Conservation (phyloP, 2,329 filamentous ascomycete species). For the Lachnellula cervina region DNA sequence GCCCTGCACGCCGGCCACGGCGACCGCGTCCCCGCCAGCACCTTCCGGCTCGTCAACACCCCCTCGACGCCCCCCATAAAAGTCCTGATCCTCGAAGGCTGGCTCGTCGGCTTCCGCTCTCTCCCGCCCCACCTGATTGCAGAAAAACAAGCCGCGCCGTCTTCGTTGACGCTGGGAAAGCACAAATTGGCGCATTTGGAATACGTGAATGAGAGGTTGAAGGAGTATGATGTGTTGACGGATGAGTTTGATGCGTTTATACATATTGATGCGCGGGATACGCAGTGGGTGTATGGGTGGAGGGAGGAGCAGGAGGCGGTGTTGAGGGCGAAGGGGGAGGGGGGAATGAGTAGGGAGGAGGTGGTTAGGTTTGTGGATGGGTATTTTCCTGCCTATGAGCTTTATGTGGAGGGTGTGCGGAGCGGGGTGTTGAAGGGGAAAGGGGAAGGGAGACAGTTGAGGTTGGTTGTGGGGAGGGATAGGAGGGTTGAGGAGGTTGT, state of each 20-base stretch:
- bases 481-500: constrained; percentile 38
- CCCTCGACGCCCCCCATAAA: constrained; percentile 27
- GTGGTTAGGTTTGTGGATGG: constrained; percentile 63
- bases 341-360: constrained; percentile 61
- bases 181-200: constrained; percentile 51
- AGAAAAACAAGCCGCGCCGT: constrained; percentile 34
- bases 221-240: constrained; percentile 54
- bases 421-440: constrained; percentile 40
- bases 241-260: constrained; percentile 58
- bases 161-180: constrained; percentile 44
- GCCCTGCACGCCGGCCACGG: constrained; percentile 58
- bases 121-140: constrained; percentile 43
- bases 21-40: constrained; percentile 48
- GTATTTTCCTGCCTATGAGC: constrained; percentile 50
- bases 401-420: constrained; percentile 46
- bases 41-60: constrained; percentile 46
- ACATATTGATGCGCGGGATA: constrained; percentile 59
- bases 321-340: constrained; percentile 50
- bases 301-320: constrained; percentile 59
- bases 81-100: constrained; percentile 66
- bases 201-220: constrained; percentile 55
- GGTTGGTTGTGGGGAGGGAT: constrained; percentile 44
- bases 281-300: constrained; percentile 63
- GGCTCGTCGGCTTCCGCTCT: constrained; percentile 65
- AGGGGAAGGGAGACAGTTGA: constrained; percentile 40